Evolutionary conservation across 176 grass and related monocot genomes (phyloP).

Genomic region (Cenchrus fungigraminus): DNA sequence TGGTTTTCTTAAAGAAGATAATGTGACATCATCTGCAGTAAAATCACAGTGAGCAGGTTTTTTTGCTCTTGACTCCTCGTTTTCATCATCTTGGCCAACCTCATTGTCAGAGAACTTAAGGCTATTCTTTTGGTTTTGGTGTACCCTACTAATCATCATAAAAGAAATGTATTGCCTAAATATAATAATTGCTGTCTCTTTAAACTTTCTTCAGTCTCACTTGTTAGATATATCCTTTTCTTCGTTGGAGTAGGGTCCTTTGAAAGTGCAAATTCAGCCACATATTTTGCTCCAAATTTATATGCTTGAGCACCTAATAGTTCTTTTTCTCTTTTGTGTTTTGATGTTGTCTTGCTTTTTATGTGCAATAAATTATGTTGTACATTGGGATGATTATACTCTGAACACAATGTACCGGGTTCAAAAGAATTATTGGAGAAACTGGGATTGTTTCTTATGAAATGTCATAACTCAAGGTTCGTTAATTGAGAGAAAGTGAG

Average conservation of each 20-base stretch:
- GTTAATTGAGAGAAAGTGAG: too few species aligned
- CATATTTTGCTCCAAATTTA: background rate
- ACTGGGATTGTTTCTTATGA: background rate
- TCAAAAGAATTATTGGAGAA: conserved; percentile 23
- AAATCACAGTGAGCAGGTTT: conserved; percentile 19
- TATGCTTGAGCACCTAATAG: background rate
- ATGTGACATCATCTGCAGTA: background rate
- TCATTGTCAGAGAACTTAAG: conserved; percentile 22
- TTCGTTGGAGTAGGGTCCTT: conserved; percentile 21
- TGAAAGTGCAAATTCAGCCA: background rate
- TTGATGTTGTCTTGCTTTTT: background rate
- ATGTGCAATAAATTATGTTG: background rate
- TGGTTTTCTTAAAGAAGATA: conserved; percentile 21
- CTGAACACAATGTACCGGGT: background rate
- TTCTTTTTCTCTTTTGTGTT: background rate
- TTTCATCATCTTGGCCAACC: background rate
- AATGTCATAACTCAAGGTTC: background rate
- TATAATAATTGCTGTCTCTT: background rate
- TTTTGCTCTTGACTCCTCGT: conserved; percentile 9
- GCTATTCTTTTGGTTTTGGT: background rate
- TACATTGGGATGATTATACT: background rate
- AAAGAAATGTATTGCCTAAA: conserved; percentile 15
- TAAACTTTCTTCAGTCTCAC: background rate
- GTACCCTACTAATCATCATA: conserved; percentile 28
- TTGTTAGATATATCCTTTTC: background rate